phyloP scores from a whole-genome alignment of 1,284 basidiomycete genomes.

The Takashimella koratensis region DNA sequence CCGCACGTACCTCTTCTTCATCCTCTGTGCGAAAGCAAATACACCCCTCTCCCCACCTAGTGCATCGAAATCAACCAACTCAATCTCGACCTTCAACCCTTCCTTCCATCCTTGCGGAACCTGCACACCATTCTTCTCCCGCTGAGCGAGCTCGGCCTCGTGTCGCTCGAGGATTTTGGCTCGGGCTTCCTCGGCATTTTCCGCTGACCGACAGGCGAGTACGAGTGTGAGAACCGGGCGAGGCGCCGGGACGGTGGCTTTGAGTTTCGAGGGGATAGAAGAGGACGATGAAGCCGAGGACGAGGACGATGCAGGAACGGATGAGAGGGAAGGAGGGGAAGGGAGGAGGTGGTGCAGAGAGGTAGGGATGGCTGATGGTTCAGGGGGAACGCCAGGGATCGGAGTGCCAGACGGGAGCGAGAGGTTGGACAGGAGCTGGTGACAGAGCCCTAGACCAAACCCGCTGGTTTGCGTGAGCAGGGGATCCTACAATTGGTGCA shows the following conservation, averaged over 20 bases:
- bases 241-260: conserved; percentile 14
- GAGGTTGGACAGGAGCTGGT: conserved; percentile 70
- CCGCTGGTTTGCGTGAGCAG: conserved; percentile 56
- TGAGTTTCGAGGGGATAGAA: neutral
- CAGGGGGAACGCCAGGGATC: conserved; percentile 28
- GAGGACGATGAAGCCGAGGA: neutral
- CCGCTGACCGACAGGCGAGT: conserved; percentile 70
- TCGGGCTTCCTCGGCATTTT: conserved; percentile 63
- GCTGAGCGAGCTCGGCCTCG: conserved; percentile 51
- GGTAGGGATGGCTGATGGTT: conserved; percentile 25
- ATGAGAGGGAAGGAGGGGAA: conserved; percentile 51
- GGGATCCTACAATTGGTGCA: too few relatives aligned
- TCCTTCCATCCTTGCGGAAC: conserved; percentile 58
- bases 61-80: conserved; percentile 61
- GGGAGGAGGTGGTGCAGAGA: conserved; percentile 15
- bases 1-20: conserved; percentile 57
- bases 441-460: conserved; percentile 78
- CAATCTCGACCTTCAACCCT: conserved; percentile 61
- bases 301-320: conserved; percentile 50
- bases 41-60: conserved; percentile 58
- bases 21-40: conserved; percentile 60
- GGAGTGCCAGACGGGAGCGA: conserved; percentile 42
- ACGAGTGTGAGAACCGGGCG: conserved; percentile 66
- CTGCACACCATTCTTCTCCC: conserved; percentile 28
- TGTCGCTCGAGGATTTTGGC: conserved; percentile 58